A percentile compares a stretch with the other conserved stretches of the same genome.
These are phyloP conservation scores for Xylaria sp. DNA, from an alignment of 2,329 filamentous ascomycete species.

Conservation along the genomic window DNA sequence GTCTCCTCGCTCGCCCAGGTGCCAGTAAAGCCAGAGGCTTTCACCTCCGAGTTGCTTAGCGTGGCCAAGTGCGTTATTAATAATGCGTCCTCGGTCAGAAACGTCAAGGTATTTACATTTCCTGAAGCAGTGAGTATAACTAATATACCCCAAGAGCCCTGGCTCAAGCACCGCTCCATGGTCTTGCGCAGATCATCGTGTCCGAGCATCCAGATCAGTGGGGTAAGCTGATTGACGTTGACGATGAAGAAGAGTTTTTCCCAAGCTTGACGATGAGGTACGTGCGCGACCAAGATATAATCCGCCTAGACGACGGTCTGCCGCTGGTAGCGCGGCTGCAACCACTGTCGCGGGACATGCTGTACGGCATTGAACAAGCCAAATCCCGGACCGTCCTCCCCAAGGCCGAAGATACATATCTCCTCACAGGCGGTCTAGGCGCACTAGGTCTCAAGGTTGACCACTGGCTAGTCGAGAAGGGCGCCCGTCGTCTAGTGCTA, in stretches of 20 bases:
- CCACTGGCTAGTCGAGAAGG: slow-evolving; percentile 46
- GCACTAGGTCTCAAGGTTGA: slow-evolving; percentile 47
- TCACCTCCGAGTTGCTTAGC: not conserved
- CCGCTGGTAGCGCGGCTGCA: slow-evolving; percentile 36
- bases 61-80: not conserved
- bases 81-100: not conserved
- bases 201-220: slow-evolving; percentile 46
- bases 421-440: slow-evolving; percentile 50
- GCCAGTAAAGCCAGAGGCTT: not conserved
- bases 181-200: slow-evolving; percentile 46
- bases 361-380: slow-evolving; percentile 28
- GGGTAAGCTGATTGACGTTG: slow-evolving; percentile 44
- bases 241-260: slow-evolving; percentile 34
- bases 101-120: slow-evolving; percentile 24
- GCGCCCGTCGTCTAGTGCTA: slow-evolving; percentile 48
- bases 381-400: slow-evolving; percentile 30
- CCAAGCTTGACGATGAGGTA: slow-evolving; percentile 46
- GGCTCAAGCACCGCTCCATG: slow-evolving; percentile 44
- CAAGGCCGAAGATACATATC: slow-evolving; percentile 46
- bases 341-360: slow-evolving; percentile 9
- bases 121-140: not conserved
- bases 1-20: not conserved
- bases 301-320: slow-evolving; percentile 45
- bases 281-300: slow-evolving; percentile 45
- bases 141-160: slow-evolving; percentile 31